Evolutionary conservation across 2,329 filamentous ascomycete genomes (phyloP), one percentile per base, ranked within the genome.

Genomic region (Pyrenophora teres): DNA sequence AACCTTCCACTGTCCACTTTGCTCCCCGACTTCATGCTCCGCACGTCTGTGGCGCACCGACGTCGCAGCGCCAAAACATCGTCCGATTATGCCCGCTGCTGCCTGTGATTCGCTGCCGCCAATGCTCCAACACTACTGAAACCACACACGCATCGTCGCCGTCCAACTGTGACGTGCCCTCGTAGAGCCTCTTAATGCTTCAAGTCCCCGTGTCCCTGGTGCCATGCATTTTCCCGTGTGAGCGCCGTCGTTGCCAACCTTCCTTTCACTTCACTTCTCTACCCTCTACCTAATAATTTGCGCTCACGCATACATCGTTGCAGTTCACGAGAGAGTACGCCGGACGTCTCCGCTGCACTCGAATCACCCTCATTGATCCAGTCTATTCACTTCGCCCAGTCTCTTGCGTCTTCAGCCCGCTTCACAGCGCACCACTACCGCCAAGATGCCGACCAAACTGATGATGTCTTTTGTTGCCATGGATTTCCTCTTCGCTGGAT

Each of bases 401-500:
- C 27, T 30, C 27, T 30, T 12, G 2, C 6, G 6, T 45, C 23
- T 25, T 42, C 45, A 32, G 52, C 46, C 45, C 54, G 54, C 49
- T 55, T 43, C 49, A 53, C 44, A 50, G 45, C 53, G 49, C 55
- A 46, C 33, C 40, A 60, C 54, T 39, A 62, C 64, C 64, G 52
- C 59, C 66, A 71, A 52, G 57, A 82, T 79, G 76, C 74, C 76
- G 63, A 79, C 82, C 74, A 81, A 78, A 56, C 73, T 84, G 37
- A 77, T 83, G 58, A 63, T 80, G 62, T 74, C 78, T 52, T 85
- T 80, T 67, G 64, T 83, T 50, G 70, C 68, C 37, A 69, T 78
- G 54, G 80, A 84, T 67, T 57, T 81, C 40, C 66, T 83, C 59
- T 84, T 84, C 65, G 74, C 81, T 31, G 70, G 69, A 47, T 77